Conservation (phyloP, 805 yeast species). For the Metschnikowia colocasiae region DNA sequence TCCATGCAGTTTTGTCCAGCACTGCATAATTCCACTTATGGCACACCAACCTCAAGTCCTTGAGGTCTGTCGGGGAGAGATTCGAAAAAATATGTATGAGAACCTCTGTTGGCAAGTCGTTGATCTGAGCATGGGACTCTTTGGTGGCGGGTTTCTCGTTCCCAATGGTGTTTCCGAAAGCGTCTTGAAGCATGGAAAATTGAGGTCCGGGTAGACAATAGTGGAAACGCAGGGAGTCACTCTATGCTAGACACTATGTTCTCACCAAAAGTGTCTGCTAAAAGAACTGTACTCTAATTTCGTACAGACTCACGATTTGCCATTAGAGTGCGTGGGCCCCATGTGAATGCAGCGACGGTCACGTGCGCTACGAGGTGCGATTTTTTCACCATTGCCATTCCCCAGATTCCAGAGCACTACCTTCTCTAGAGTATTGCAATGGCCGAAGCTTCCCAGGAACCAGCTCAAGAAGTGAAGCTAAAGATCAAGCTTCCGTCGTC, state of each 20-base stretch:
- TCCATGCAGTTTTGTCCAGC: conserved; percentile 47
- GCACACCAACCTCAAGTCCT: conserved; percentile 43
- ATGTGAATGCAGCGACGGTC: neutral
- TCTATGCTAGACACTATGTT: neutral
- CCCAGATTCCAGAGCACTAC: conserved; percentile 1
- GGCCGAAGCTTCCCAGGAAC: conserved; percentile 19
- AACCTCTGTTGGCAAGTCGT: conserved; percentile 46
- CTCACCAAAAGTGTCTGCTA: neutral
- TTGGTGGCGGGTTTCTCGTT: neutral
- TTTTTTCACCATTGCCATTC: conserved; percentile 3
- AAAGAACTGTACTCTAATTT: neutral
- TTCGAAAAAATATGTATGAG: conserved; percentile 43
- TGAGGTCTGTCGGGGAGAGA: conserved; percentile 44
- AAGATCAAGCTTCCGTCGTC: conserved; percentile 21
- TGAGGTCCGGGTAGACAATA: no score
- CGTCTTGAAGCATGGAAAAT: conserved; percentile 16
- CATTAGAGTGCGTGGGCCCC: conserved; percentile 1
- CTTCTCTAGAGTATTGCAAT: conserved; percentile 7
- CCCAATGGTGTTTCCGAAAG: conserved; percentile 23
- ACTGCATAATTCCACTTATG: conserved; percentile 45
- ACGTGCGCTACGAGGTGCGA: conserved; percentile 4
- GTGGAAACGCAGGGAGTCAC: neutral
- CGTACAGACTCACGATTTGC: neutral
- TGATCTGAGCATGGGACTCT: conserved; percentile 14
- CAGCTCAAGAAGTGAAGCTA: conserved; percentile 20